These are phyloP conservation scores for Trichosporon ovoides DNA, from an alignment of 1,284 basidiomycete genomes.

Conservation along the genomic window DNA sequence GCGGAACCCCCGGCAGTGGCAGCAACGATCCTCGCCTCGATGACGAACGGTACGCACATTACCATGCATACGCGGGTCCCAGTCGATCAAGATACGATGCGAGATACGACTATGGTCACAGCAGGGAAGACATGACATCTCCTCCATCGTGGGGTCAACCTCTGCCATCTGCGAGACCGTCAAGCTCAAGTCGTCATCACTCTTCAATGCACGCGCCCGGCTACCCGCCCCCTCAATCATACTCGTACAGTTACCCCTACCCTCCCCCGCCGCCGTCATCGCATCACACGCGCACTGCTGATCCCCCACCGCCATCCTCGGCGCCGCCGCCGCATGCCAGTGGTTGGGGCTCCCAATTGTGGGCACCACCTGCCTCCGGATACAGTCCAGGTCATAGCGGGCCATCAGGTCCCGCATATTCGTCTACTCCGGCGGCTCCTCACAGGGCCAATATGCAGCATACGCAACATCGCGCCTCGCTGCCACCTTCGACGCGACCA, in stretches of 20 bases:
- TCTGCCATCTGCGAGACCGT: not conserved
- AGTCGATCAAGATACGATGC: not conserved
- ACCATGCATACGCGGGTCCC: not conserved
- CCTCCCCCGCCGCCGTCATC: not conserved
- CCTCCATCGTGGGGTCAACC: not conserved
- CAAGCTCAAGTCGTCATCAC: not conserved
- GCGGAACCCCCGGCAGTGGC: not conserved
- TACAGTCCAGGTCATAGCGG: slow-evolving; percentile 2
- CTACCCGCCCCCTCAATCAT: not conserved
- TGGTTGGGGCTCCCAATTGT: slow-evolving; percentile 1
- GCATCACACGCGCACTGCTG: not conserved
- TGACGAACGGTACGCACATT: not conserved
- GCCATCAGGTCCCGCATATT: not conserved
- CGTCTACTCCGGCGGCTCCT: not conserved
- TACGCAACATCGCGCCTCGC: not conserved
- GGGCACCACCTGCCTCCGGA: not conserved
- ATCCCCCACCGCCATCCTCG: not conserved
- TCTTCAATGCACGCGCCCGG: not conserved
- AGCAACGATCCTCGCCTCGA: not conserved
- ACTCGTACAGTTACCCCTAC: not conserved
- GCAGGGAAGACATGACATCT: not conserved
- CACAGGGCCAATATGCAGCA: not conserved
- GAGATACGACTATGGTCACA: not conserved
- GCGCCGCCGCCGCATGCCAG: not conserved
- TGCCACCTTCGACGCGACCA: not conserved